These are phyloP conservation scores for Trichoderma hamatum DNA, from an alignment of 2,329 filamentous ascomycete genomes.

Conservation along the genomic window DNA sequence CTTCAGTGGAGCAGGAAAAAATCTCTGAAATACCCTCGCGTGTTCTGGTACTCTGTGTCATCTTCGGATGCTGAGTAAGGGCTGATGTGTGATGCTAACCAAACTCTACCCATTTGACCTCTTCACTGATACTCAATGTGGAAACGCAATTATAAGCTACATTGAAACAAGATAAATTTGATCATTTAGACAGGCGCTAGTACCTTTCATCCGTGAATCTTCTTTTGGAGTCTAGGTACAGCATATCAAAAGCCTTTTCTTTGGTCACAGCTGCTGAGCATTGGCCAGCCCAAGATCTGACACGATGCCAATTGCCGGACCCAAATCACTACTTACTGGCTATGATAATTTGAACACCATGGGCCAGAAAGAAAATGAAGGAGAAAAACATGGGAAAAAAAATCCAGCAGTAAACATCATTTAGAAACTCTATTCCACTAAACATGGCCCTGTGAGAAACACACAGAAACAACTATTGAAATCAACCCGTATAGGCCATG, in stretches of 20 bases:
- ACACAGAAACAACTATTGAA: slow-evolving; percentile 22
- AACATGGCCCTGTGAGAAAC: slow-evolving; percentile 9
- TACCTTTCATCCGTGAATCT: neutral
- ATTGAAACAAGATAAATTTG: too few species aligned
- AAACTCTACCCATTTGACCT: neutral
- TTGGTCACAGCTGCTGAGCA: neutral
- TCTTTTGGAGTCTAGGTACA: neutral
- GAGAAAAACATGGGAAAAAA: neutral
- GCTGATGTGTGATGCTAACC: neutral
- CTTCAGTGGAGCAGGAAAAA: slow-evolving; percentile 1
- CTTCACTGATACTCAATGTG: neutral
- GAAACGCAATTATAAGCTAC: neutral
- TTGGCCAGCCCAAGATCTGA: neutral
- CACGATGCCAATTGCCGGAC: neutral
- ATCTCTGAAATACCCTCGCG: neutral
- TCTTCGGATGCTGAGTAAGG: neutral
- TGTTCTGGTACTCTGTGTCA: neutral
- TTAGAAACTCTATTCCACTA: slow-evolving; percentile 22
- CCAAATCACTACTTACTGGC: neutral
- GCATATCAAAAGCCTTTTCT: neutral
- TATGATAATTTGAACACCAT: neutral
- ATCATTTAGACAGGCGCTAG: neutral
- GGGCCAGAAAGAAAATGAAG: neutral
- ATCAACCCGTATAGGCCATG: slow-evolving; percentile 28
- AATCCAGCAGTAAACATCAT: neutral